Conservation (phyloP, 805 yeast genomes). For the Isabelozyma pseudorhagii region DNA sequence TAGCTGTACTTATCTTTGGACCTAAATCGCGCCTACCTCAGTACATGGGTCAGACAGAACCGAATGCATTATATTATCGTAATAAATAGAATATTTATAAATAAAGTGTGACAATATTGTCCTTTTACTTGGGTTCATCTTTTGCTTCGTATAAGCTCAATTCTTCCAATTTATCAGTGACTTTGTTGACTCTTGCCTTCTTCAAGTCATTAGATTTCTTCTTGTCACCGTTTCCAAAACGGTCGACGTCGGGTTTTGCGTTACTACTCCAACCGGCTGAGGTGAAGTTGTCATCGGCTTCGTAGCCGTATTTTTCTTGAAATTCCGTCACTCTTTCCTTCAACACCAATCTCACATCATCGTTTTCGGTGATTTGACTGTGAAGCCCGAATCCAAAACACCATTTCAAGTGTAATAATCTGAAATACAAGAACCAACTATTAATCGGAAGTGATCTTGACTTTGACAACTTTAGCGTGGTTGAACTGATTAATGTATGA, state of each 20-base stretch:
- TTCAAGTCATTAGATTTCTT: slow-evolving; percentile 32
- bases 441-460: slow-evolving; percentile 45
- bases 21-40: too few species aligned
- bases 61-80: too few species aligned
- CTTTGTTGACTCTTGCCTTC: slow-evolving; percentile 35
- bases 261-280: slow-evolving; percentile 3
- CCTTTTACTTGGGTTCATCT: slow-evolving; percentile 1
- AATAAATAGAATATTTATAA: too few species aligned
- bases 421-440: slow-evolving; percentile 48
- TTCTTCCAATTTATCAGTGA: slow-evolving; percentile 28
- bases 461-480: slow-evolving; percentile 43
- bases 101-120: too few species aligned
- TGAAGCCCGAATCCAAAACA: slow-evolving; percentile 52
- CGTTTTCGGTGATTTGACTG: slow-evolving; percentile 42
- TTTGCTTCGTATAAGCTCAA: slow-evolving; percentile 9
- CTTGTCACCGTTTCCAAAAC: slow-evolving; percentile 23
- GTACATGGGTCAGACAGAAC: too few species aligned
- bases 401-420: slow-evolving; percentile 49
- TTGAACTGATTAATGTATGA: slow-evolving; percentile 26
- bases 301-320: slow-evolving; percentile 13
- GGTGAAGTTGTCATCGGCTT: slow-evolving; percentile 8
- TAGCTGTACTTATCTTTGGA: neutral
- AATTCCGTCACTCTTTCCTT: slow-evolving; percentile 28
- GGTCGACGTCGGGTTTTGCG: slow-evolving; percentile 11
- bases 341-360: slow-evolving; percentile 31